A percentile compares a stretch with the other conserved stretches of the same genome.
phyloP scores from a whole-genome alignment of 768 basidiomycete species.

The Lactarius tabidus region DNA sequence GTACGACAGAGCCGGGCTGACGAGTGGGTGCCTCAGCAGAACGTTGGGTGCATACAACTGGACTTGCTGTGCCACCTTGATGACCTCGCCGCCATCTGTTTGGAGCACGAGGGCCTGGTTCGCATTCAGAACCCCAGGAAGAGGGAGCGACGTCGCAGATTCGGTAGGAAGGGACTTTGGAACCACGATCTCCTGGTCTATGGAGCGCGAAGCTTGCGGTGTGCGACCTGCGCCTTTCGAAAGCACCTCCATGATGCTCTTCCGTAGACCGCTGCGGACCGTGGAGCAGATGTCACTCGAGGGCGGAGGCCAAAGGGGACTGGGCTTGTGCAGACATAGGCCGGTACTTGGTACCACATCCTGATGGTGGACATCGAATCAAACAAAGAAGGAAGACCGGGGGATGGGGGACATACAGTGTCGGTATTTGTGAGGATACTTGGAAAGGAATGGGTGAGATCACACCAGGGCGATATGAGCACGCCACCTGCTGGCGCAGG shows the following conservation, averaged over 20 bases:
- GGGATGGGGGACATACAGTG: slow-evolving; percentile 49
- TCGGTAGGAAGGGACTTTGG: slow-evolving; percentile 34
- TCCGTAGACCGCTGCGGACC: slow-evolving; percentile 57
- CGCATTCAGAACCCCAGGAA: slow-evolving; percentile 32
- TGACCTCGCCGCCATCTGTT: slow-evolving; percentile 46
- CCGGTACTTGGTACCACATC: slow-evolving; percentile 80
- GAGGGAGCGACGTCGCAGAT: slow-evolving; percentile 43
- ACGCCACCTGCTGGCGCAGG: slow-evolving; percentile 85
- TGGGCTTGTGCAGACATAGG: slow-evolving; percentile 73
- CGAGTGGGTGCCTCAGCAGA: slow-evolving; percentile 70
- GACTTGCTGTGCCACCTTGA: slow-evolving; percentile 63
- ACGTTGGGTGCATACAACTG: slow-evolving; percentile 86
- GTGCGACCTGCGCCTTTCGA: slow-evolving; percentile 1
- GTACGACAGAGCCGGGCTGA: slow-evolving; percentile 77
- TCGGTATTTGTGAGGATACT: slow-evolving; percentile 80
- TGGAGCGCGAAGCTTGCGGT: not conserved
- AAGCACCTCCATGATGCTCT: slow-evolving; percentile 51
- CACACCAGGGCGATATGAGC: slow-evolving; percentile 90
- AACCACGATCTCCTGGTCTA: slow-evolving; percentile 7
- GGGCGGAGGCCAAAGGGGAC: slow-evolving; percentile 73
- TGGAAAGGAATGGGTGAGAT: slow-evolving; percentile 93
- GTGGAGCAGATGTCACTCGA: slow-evolving; percentile 54
- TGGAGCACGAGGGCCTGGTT: slow-evolving; percentile 45
- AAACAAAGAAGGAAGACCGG: not conserved
- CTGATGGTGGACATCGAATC: slow-evolving; percentile 35